These are phyloP conservation scores for Waltiozyma sp. DNA, from an alignment of 1,139 yeast genomes.

Conservation along the genomic window DNA sequence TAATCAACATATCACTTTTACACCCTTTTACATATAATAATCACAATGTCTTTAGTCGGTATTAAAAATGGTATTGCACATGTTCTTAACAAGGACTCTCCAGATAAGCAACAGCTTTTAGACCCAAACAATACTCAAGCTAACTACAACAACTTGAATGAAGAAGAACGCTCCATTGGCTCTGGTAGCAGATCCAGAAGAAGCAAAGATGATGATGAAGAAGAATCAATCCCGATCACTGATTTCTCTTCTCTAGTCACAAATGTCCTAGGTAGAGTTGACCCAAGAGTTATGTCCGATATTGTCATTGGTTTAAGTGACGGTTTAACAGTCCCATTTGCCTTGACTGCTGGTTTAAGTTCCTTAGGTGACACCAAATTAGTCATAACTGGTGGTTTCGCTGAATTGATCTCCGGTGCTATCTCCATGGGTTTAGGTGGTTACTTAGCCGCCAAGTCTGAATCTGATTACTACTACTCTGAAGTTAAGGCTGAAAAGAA, in stretches of 20 bases:
- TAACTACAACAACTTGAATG: slow-evolving; percentile 3
- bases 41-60: slow-evolving; percentile 26
- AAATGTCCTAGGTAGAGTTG: slow-evolving; percentile 22
- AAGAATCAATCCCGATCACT: slow-evolving; percentile 2
- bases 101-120: slow-evolving; percentile 13
- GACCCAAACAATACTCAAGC: slow-evolving; percentile 4
- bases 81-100: slow-evolving; percentile 8
- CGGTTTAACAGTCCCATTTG: slow-evolving; percentile 78
- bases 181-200: not conserved
- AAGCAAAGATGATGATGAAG: slow-evolving; percentile 2
- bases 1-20: no score
- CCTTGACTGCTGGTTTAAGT: slow-evolving; percentile 72
- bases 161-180: slow-evolving; percentile 2
- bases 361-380: slow-evolving; percentile 64
- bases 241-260: slow-evolving; percentile 1
- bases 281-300: slow-evolving; percentile 75
- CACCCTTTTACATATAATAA: not conserved
- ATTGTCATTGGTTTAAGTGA: slow-evolving; percentile 70
- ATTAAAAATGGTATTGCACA: slow-evolving; percentile 23
- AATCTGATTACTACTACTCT: slow-evolving; percentile 55
- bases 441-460: slow-evolving; percentile 71
- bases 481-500: slow-evolving; percentile 66
- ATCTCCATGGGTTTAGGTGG: slow-evolving; percentile 85
- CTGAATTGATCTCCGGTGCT: slow-evolving; percentile 74
- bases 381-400: slow-evolving; percentile 80